These are phyloP conservation scores for Epichloe hybrida DNA, from an alignment of 2,329 filamentous ascomycete species.

Conservation along the genomic window DNA sequence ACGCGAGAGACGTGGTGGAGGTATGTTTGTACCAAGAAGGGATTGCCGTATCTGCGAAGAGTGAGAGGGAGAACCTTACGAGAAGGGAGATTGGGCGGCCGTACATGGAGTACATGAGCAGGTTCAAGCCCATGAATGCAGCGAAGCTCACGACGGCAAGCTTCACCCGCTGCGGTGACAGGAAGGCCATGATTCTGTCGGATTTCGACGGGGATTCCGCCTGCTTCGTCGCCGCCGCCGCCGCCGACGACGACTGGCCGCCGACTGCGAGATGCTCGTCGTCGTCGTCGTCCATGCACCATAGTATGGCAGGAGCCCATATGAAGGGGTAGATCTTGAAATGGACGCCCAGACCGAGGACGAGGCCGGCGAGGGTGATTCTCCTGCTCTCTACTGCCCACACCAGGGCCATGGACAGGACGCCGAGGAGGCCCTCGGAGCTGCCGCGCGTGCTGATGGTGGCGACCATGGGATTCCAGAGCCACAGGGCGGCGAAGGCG, in stretches of 20 bases:
- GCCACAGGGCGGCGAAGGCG: constrained; percentile 75
- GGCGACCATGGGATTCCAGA: constrained; percentile 96
- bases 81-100: not conserved
- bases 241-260: constrained; percentile 1
- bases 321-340: constrained; percentile 99
- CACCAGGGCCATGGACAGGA: constrained; percentile 67
- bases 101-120: constrained; percentile 63
- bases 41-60: constrained; percentile 51
- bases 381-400: constrained; percentile 61
- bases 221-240: not conserved
- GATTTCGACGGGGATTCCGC: constrained; percentile 8
- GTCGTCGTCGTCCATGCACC: constrained; percentile 65
- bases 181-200: constrained; percentile 25
- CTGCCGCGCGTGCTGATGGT: constrained; percentile 92
- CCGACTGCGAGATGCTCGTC: constrained; percentile 23
- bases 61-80: constrained; percentile 2
- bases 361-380: constrained; percentile 52
- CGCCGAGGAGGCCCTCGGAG: constrained; percentile 79
- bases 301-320: constrained; percentile 69
- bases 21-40: constrained; percentile 82
- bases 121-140: constrained; percentile 63
- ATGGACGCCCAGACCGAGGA: constrained; percentile 78
- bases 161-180: constrained; percentile 39
- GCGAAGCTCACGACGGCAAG: constrained; percentile 51
- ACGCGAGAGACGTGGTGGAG: constrained; percentile 85